A percentile compares a stretch with the other conserved stretches of the same genome.
Evolutionary conservation across 148 eudicot species (phyloP).

Genomic region (Vaccinium myrtillus): DNA sequence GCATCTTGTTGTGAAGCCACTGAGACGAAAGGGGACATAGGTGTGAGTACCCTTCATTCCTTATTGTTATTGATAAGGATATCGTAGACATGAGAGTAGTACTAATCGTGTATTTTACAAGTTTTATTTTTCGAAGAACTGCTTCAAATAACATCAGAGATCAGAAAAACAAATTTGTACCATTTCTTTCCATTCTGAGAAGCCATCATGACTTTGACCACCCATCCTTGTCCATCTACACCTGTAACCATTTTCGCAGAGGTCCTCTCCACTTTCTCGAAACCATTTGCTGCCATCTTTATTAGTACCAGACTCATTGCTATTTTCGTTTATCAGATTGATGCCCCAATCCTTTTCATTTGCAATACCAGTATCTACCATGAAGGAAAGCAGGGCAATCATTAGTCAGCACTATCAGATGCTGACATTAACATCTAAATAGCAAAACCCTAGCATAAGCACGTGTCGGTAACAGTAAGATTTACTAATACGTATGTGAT

Average conservation of each 20-base stretch:
- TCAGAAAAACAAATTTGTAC: constrained; percentile 33
- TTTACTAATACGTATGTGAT: background rate
- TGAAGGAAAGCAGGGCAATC: constrained; percentile 14
- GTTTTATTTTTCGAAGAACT: background rate
- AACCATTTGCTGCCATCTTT: constrained; percentile 97
- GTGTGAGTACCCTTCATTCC: background rate
- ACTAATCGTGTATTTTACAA: background rate
- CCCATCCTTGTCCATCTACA: constrained; percentile 99
- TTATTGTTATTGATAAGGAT: constrained; percentile 10
- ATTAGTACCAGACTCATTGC: constrained; percentile 69
- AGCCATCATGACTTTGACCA: constrained; percentile 75
- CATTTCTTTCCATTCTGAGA: constrained; percentile 97
- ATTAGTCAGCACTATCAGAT: constrained; percentile 10
- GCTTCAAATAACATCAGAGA: background rate
- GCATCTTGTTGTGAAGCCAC: background rate
- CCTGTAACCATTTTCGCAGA: constrained; percentile 92
- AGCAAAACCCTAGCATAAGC: background rate
- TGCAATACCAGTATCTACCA: constrained; percentile 91
- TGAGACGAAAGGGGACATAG: background rate
- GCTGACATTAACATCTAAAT: constrained; percentile 6
- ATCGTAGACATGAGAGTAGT: background rate
- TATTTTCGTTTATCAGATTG: constrained; percentile 56
- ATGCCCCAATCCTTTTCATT: constrained; percentile 98
- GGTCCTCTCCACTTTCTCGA: constrained; percentile 78
- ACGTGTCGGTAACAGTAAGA: background rate